Evolutionary conservation across 75 land plant species (phyloP), one percentile per base, ranked within the genome.

Genomic region (Sequoia sempervirens): DNA sequence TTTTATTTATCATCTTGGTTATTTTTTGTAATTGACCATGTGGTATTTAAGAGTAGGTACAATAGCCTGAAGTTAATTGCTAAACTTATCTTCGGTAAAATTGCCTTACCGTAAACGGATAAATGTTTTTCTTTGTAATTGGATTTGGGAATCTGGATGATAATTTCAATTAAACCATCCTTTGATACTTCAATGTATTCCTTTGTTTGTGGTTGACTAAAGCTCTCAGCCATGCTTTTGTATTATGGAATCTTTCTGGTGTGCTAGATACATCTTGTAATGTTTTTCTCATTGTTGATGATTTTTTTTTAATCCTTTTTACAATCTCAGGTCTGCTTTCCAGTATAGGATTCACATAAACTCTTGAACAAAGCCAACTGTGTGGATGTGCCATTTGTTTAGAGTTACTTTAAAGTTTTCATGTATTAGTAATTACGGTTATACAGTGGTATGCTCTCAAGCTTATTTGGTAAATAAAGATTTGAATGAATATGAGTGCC

Each of bases 331-430:
- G 11, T 45, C 30, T n/a, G 50, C 41, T 11, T n/a, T 43, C 45
- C 28, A 26, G 28, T 12, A 78, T 45, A 47, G 28, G 23, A 2
- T 41, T 37, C 17, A 17, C 37, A 17, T 9, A 15, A 74, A 36
- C 8, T 37, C 36, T 74, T 43, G 23, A 76, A 41, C 10, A 26
- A 26, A 20, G 3, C 26, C n/a, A 38, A 54, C 89, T 93, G 20
- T 95, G 87, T 85, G 93, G 86, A 70, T 28, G 76, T 6, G 84
- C 89, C 32, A 91, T 89, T 76, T 92, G 94, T 74, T 89, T 97
- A 15, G 98, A 94, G 79, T 82, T 97, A 78, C 11, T 8, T 14
- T 10, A 2, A 1, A 30, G 34, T 69, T 69, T 32, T 32, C 20
- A 5, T 34, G 6, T 12, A 10, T 73, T 34, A 0, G 38, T 73